phyloP scores from a whole-genome alignment of 345 rosid genomes.

The Tarenaya hassleriana region DNA sequence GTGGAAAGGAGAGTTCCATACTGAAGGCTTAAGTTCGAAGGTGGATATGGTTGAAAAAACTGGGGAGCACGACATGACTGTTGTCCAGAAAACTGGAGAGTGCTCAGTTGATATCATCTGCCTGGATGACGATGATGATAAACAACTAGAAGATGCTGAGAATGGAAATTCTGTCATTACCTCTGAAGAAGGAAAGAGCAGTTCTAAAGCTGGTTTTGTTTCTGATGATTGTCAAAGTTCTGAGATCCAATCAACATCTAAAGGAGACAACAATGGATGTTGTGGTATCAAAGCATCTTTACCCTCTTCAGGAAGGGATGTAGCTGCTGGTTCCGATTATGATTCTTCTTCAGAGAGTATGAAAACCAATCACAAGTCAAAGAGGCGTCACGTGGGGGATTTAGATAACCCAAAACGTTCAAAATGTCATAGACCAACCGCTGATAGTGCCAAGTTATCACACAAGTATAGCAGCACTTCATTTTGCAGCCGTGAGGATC shows the following conservation, averaged over 20 bases:
- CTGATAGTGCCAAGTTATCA: constrained; percentile 41
- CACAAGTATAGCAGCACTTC: constrained; percentile 60
- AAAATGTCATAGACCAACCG: constrained; percentile 53
- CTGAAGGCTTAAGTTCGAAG: constrained; percentile 32
- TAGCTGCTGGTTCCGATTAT: constrained; percentile 33
- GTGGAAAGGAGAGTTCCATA: constrained; percentile 76
- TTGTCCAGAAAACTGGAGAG: constrained; percentile 10
- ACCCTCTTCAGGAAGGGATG: constrained; percentile 30
- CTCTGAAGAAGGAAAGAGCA: constrained; percentile 36
- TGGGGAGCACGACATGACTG: constrained; percentile 16
- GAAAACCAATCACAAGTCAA: constrained; percentile 39
- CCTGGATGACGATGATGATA: constrained; percentile 38
- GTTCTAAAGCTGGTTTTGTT: constrained; percentile 26
- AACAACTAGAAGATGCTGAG: constrained; percentile 33
- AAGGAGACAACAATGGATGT: constrained; percentile 28
- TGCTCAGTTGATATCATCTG: constrained; percentile 28
- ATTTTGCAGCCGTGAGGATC: constrained; percentile 70
- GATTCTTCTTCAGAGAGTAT: constrained; percentile 39
- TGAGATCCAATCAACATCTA: constrained; percentile 23
- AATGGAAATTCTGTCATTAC: constrained; percentile 31
- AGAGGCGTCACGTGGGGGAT: constrained; percentile 67
- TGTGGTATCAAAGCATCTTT: constrained; percentile 36
- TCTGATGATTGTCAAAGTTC: constrained; percentile 29
- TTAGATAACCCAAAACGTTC: constrained; percentile 86
- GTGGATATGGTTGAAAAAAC: constrained; percentile 31